Base-by-base conservation (phyloP, 2,329 filamentous ascomycete species). In the Metarhizium guizhouense region DNA sequence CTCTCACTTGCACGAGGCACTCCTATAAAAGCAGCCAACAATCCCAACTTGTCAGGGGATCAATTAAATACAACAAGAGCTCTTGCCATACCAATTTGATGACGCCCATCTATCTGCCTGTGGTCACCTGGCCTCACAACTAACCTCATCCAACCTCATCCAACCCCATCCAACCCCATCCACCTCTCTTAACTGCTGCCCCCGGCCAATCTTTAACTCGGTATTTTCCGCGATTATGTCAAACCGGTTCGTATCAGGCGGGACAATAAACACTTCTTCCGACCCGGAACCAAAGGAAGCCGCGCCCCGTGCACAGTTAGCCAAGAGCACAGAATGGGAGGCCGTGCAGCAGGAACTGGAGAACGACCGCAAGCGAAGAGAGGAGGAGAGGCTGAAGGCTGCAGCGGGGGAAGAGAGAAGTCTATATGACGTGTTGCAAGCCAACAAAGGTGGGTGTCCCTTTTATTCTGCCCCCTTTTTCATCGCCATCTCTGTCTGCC, bases 401-500 rank as follows among this genome's bases (percentile, higher is more conserved):
- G 74, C 73, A 2, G 67, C 72, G 20, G 72, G 70, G 50, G 67
- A 69, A 38, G 81, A 86, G 62, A 84, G 80, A 70, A 85, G 79
- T 53, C 75, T 94, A 32, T 94, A 80, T 67, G 89, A 92, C 47
- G 78, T 88, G 2, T 70, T 94, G 53, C 86, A 93, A 71, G 88
- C 86, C 47, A 94, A 94, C 70, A 93, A 92, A 82, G 86, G 85
- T 87, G 56, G n/a, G 54, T 54, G 55, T 30, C 11, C 47, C 5
- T 43, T 43, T 53, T 25, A 50, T 29, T 30, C 29, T 32, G 14
- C 16, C 42, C 11, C 30, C 6, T 30, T 16, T 50, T 3, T 29
- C n/a, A 8, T 34, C 29, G 25, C 40, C n/a, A 45, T 34, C 30
- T 16, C 13, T 47, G n/a, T 43, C 43, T 20, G 18, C 2, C 20